These are phyloP conservation scores for Stagonosporopsis tanaceti DNA, from an alignment of 2,329 filamentous ascomycete genomes.

Conservation along the genomic window DNA sequence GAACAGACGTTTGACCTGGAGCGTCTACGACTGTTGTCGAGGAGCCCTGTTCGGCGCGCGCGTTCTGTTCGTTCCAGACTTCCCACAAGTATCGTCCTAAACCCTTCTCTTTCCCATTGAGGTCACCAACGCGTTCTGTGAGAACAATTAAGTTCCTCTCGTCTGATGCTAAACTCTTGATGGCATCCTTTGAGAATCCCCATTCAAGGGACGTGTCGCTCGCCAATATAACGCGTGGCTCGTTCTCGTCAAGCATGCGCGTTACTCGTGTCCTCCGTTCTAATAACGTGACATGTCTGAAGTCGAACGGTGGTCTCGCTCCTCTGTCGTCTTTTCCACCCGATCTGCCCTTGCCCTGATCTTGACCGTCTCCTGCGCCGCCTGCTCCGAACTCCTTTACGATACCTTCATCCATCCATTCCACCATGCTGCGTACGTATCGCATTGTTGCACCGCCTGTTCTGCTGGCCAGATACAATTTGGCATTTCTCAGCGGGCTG, in stretches of 20 bases:
- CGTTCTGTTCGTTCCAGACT: conserved; percentile 46
- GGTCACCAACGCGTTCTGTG: conserved; percentile 72
- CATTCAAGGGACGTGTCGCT: conserved; percentile 91
- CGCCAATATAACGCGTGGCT: conserved; percentile 81
- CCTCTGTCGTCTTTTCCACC: conserved; percentile 57
- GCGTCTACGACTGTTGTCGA: conserved; percentile 70
- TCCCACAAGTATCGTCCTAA: conserved; percentile 81
- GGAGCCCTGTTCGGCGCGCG: conserved; percentile 33
- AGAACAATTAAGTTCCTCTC: conserved; percentile 84
- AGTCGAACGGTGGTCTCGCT: conserved; percentile 81
- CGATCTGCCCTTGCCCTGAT: conserved; percentile 43
- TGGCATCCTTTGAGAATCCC: conserved; percentile 87
- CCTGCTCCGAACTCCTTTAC: conserved; percentile 86
- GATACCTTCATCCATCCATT: conserved; percentile 99
- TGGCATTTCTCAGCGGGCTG: conserved; percentile 59
- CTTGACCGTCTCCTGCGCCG: conserved; percentile 51
- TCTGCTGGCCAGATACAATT: conserved; percentile 82
- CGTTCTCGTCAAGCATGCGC: conserved; percentile 65
- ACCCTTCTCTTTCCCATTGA: conserved; percentile 42
- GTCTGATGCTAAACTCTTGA: conserved; percentile 77
- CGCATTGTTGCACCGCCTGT: conserved; percentile 89
- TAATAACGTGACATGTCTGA: conserved; percentile 82
- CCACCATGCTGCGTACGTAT: conserved; percentile 92
- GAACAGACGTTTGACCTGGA: conserved; percentile 57
- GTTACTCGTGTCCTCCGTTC: conserved; percentile 84